phyloP scores from a whole-genome alignment of 768 basidiomycete species.

The Coprinopsis cinerea region DNA sequence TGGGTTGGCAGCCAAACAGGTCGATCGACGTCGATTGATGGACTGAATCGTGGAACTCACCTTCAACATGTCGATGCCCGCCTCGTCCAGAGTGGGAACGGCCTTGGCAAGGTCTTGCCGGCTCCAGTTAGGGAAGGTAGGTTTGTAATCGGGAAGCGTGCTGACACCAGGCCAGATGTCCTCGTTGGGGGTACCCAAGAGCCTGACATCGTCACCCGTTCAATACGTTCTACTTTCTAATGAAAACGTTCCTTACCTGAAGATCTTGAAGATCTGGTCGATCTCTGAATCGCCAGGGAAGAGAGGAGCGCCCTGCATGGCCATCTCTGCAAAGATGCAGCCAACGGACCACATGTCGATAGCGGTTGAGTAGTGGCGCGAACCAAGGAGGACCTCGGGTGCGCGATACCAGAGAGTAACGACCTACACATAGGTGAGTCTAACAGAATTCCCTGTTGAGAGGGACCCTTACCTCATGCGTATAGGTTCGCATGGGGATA shows the following conservation, averaged over 20 bases:
- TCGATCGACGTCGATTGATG: not conserved
- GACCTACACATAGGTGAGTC: slow-evolving; percentile 52
- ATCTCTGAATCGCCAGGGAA: slow-evolving; percentile 99
- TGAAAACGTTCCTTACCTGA: slow-evolving; percentile 53
- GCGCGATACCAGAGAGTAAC: slow-evolving; percentile 99
- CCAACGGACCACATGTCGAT: slow-evolving; percentile 99
- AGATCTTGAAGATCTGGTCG: slow-evolving; percentile 99
- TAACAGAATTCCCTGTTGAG: not conserved
- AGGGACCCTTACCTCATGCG: slow-evolving; percentile 71
- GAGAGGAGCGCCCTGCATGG: slow-evolving; percentile 80
- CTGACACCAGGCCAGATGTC: slow-evolving; percentile 89
- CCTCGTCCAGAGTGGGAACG: slow-evolving; percentile 68
- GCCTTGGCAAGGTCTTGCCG: slow-evolving; percentile 60
- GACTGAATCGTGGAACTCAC: slow-evolving; percentile 28
- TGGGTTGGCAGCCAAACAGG: slow-evolving; percentile 23
- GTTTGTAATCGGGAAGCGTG: slow-evolving; percentile 88
- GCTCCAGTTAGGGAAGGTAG: slow-evolving; percentile 95
- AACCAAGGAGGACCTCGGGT: slow-evolving; percentile 93
- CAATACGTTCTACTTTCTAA: slow-evolving; percentile 3
- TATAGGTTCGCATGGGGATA: slow-evolving; percentile 98
- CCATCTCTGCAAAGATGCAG: slow-evolving; percentile 99
- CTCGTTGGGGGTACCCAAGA: slow-evolving; percentile 92
- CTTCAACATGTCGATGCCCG: slow-evolving; percentile 76
- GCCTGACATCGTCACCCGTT: slow-evolving; percentile 36
- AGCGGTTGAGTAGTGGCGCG: slow-evolving; percentile 93